Evolutionary conservation across 805 yeast genomes (phyloP), one percentile per base, ranked within the genome.

Genomic region (Sporopachydermia lactativora): DNA sequence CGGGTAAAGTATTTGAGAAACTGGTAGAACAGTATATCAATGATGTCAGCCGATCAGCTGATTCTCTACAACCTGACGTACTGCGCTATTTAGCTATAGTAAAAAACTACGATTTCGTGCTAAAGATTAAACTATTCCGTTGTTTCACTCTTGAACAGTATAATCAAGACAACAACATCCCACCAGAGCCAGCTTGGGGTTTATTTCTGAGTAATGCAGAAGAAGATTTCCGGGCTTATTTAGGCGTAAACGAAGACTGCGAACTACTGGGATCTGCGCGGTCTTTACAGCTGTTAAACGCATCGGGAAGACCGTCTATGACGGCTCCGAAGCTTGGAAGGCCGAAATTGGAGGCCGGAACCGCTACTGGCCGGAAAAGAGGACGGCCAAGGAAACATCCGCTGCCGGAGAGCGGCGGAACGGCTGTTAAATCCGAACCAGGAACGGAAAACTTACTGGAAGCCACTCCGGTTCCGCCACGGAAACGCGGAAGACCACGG

Each of bases 221-320:
- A 8, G n/a, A 8, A 8, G 31, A 24, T 24, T 24, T 24, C n/a
- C 13, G 8, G 8, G 8, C 31, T 24, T 24, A 24, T n/a, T n/a
- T 24, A n/a, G 31, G 13, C n/a, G 31, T 24, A 24, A 24, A 8
- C 8, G 31, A 24, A n/a, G 31, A 24, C n/a, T 24, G 31, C 31
- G n/a, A 8, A 24, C n/a, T 24, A 24, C n/a, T 24, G n/a, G 31
- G 31, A 8, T 24, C 31, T 8, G n/a, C n/a, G 31, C 8, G 31
- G n/a, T 24, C 31, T 24, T n/a, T 24, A n/a, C 31, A n/a, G 31
- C 31, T 24, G n/a, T 24, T 24, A n/a, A 24, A 24, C n/a, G 31
- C 8, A 24, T 24, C 31, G 8, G 13, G 8, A n/a, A 24, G n/a
- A n/a, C 8, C n/a, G 31, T 8, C 8, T 8, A 8, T 24, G 13